Evolutionary conservation across 148 eudicot genomes (phyloP).

Genomic region (Amaranthus cruentus): DNA sequence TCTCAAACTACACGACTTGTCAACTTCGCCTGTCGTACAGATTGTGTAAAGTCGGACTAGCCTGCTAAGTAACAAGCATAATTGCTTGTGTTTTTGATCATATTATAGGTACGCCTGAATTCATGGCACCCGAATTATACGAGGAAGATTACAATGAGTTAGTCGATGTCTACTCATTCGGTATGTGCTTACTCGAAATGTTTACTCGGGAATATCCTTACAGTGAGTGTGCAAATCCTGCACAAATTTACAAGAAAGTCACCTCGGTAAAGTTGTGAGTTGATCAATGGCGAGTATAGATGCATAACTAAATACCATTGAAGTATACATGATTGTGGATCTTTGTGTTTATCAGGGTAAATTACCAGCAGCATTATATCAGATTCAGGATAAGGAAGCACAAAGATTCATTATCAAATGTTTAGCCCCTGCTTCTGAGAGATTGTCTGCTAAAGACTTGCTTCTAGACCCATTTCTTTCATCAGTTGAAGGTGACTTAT

Average conservation of each 20-base stretch:
- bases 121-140: constrained; percentile 75
- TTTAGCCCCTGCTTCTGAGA: constrained; percentile 7
- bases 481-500: neutral
- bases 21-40: neutral
- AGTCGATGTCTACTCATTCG: constrained; percentile 63
- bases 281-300: neutral
- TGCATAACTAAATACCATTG: neutral
- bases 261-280: constrained; percentile 11
- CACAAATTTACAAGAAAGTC: constrained; percentile 20
- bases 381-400: constrained; percentile 5
- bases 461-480: constrained; percentile 10
- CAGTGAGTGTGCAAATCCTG: constrained; percentile 18
- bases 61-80: too few species aligned
- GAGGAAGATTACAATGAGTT: constrained; percentile 63
- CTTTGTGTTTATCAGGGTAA: constrained; percentile 7
- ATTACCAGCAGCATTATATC: constrained; percentile 6
- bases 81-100: neutral
- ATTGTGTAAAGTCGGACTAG: too few species aligned
- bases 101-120: constrained; percentile 64
- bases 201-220: constrained; percentile 22
- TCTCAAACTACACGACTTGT: neutral
- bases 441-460: constrained; percentile 8
- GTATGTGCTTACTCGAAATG: constrained; percentile 27
- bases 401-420: constrained; percentile 2
- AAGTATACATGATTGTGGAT: neutral